A percentile compares a stretch with the other conserved stretches of the same genome.
phyloP scores from a whole-genome alignment of 2,329 filamentous ascomycete species.

The Verticillium tricorpus region DNA sequence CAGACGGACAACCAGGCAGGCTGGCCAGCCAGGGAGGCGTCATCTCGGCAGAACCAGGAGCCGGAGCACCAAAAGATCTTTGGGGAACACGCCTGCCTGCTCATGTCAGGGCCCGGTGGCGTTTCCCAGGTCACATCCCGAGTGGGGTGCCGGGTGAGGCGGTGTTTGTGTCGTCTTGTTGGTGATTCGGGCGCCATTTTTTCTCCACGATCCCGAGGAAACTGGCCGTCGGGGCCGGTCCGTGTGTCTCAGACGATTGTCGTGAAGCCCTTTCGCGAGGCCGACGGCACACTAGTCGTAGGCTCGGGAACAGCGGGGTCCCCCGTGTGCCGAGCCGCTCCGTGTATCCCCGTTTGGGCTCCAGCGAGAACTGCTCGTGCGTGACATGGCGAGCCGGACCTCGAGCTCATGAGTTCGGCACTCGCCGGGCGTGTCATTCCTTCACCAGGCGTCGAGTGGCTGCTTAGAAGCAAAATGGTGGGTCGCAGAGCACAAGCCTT shows the following conservation, averaged over 20 bases:
- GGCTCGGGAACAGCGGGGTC: not conserved
- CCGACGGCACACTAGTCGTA: no score
- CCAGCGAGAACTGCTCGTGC: not conserved
- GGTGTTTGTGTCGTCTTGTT: not conserved
- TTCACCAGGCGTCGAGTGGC: not conserved
- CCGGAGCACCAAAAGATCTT: not conserved
- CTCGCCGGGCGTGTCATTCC: not conserved
- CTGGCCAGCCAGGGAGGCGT: not conserved
- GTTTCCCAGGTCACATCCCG: not conserved
- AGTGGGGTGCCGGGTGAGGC: not conserved
- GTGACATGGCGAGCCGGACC: not conserved
- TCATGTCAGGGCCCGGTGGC: not conserved
- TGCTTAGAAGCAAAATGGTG: not conserved
- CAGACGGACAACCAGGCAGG: not conserved
- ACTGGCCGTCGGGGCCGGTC: not conserved
- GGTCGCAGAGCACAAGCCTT: not conserved
- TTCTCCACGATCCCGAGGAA: not conserved
- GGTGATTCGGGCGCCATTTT: not conserved
- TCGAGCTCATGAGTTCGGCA: not conserved
- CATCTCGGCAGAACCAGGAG: not conserved
- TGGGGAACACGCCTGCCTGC: not conserved
- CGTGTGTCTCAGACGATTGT: not conserved
- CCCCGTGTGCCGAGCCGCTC: not conserved
- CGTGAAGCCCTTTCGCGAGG: not conserved
- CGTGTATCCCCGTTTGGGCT: not conserved